A percentile compares a stretch with the other conserved stretches of the same genome.
Conservation (phyloP, 306 rosid species). For the Quercus mongolica region DNA sequence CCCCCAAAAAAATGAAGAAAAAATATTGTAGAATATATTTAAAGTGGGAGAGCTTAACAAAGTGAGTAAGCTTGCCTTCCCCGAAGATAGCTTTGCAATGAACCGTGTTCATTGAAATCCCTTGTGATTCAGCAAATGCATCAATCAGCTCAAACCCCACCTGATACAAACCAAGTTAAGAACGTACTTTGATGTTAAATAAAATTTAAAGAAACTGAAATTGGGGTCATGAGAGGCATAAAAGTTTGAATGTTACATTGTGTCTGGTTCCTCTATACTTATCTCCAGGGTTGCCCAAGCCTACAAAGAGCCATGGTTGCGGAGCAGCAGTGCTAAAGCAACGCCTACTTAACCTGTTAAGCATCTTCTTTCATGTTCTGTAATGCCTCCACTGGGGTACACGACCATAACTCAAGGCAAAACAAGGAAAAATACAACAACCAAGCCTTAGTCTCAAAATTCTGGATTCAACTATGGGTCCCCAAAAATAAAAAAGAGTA, state of each 20-base stretch:
- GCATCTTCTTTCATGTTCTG: conserved; percentile 28
- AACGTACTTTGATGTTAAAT: neutral
- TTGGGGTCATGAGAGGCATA: neutral
- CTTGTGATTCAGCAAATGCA: conserved; percentile 67
- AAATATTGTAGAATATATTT: neutral
- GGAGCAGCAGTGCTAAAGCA: conserved; percentile 44
- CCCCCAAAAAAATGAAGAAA: neutral
- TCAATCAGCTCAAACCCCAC: conserved; percentile 91
- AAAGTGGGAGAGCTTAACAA: conserved; percentile 2
- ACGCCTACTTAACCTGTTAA: conserved; percentile 40
- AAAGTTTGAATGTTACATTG: conserved; percentile 41
- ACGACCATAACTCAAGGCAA: neutral
- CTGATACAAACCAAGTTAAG: conserved; percentile 31
- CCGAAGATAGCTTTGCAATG: conserved; percentile 87
- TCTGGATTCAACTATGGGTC: too few relatives aligned
- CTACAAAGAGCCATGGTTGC: conserved; percentile 80
- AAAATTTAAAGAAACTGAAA: neutral
- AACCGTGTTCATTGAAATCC: conserved; percentile 52
- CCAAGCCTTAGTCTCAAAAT: too few relatives aligned
- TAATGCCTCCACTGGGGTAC: neutral
- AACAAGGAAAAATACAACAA: neutral
- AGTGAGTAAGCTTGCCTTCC: conserved; percentile 36
- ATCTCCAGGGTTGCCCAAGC: conserved; percentile 87
- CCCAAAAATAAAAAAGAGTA: neutral
- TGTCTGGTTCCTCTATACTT: conserved; percentile 83